phyloP scores from a whole-genome alignment of 2,329 filamentous ascomycete genomes.

The Tolypocladium tropicale region DNA sequence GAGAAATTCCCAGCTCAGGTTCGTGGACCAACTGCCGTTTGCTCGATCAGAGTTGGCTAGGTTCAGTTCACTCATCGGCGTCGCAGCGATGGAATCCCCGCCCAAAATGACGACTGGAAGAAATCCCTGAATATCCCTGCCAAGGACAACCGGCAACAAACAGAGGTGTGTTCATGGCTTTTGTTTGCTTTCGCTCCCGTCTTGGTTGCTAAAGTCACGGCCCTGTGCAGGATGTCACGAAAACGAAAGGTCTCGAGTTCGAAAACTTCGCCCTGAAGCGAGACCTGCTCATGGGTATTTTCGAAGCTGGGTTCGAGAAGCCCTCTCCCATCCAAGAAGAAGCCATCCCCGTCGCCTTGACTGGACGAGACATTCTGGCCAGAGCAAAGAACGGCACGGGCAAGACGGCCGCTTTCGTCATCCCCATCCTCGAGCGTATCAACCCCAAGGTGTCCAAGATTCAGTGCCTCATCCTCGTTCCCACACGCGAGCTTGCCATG shows the following conservation, averaged over 20 bases:
- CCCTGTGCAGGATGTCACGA: conserved; percentile 76
- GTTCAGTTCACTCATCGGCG: conserved; percentile 6
- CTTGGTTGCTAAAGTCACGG: not conserved
- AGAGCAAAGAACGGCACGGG: conserved; percentile 97
- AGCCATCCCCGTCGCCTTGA: conserved; percentile 91
- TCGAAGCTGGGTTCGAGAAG: conserved; percentile 97
- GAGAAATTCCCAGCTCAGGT: conserved; percentile 31
- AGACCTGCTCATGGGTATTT: conserved; percentile 96
- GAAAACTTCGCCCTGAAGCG: conserved; percentile 95
- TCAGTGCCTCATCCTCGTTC: conserved; percentile 91
- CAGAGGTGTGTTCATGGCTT: conserved; percentile 47
- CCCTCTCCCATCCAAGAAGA: conserved; percentile 99
- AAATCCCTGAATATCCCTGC: conserved; percentile 59
- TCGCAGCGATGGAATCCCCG: conserved; percentile 35
- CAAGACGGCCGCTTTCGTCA: conserved; percentile 96
- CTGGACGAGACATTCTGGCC: conserved; percentile 88
- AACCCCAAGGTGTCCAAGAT: conserved; percentile 96
- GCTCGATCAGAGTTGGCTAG: not conserved
- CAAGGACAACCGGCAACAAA: conserved; percentile 71
- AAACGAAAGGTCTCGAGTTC: conserved; percentile 94
- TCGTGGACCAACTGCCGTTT: conserved; percentile 8
- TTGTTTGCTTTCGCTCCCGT: conserved; percentile 1
- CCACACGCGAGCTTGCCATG: conserved; percentile 90
- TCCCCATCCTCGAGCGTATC: conserved; percentile 88
- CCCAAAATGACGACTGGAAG: conserved; percentile 58